These are phyloP conservation scores for Petunia hybrid DNA, from an alignment of 305 asterid species.

Conservation along the genomic window DNA sequence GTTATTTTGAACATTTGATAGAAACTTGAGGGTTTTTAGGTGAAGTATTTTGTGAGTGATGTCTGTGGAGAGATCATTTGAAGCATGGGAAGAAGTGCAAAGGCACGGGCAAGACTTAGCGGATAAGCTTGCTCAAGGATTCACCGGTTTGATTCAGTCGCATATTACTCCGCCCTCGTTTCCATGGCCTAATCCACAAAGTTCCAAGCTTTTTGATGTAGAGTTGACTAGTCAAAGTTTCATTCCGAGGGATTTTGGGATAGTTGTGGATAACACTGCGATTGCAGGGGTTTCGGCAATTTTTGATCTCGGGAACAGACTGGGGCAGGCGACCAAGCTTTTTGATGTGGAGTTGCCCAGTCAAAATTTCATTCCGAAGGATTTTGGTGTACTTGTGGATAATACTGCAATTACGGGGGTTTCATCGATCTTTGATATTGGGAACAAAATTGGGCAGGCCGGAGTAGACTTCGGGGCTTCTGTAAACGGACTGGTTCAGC, in stretches of 20 bases:
- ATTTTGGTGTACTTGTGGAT: slow-evolving; percentile 67
- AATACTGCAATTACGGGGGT: slow-evolving; percentile 66
- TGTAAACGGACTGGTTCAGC: slow-evolving; percentile 83
- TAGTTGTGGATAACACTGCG: slow-evolving; percentile 64
- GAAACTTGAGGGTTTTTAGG: neutral
- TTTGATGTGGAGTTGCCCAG: slow-evolving; percentile 76
- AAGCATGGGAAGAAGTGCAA: slow-evolving; percentile 99
- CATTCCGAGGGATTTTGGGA: slow-evolving; percentile 63
- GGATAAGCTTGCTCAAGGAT: slow-evolving; percentile 85
- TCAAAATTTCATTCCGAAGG: slow-evolving; percentile 63
- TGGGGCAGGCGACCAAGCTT: slow-evolving; percentile 72
- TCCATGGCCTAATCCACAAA: slow-evolving; percentile 78
- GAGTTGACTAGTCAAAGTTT: slow-evolving; percentile 72
- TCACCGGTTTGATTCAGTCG: slow-evolving; percentile 83
- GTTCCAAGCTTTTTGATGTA: slow-evolving; percentile 71
- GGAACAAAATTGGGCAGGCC: slow-evolving; percentile 77
- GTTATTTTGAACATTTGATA: neutral
- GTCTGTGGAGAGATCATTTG: slow-evolving; percentile 95
- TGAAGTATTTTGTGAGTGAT: slow-evolving; percentile 50
- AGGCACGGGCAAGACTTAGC: slow-evolving; percentile 93
- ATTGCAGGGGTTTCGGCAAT: slow-evolving; percentile 70
- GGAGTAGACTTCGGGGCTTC: slow-evolving; percentile 86
- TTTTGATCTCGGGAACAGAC: slow-evolving; percentile 72
- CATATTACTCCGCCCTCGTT: slow-evolving; percentile 82
- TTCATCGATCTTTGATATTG: slow-evolving; percentile 70